Conservation (phyloP, 805 yeast genomes). For the Scheffersomyces lignosus region DNA sequence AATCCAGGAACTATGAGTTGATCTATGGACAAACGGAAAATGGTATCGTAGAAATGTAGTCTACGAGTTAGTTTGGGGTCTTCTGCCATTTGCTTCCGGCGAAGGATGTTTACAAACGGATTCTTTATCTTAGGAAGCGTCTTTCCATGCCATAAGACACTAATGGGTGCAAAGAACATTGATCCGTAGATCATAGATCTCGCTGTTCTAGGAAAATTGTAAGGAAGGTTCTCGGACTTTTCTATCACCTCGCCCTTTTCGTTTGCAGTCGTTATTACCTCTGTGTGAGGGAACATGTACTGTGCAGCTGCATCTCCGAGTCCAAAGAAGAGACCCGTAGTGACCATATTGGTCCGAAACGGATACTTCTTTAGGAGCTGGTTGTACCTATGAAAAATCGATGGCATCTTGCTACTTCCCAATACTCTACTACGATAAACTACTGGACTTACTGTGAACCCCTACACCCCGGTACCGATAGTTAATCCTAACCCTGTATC, state of each 20-base stretch:
- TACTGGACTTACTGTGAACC: no score
- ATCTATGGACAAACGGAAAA: conserved; percentile 33
- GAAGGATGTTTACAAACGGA: conserved; percentile 29
- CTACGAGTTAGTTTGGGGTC: conserved; percentile 5
- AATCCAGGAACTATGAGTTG: conserved; percentile 38
- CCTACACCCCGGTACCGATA: no score
- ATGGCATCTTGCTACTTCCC: not conserved
- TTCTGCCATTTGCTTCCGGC: conserved; percentile 8
- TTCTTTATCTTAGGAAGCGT: conserved; percentile 35
- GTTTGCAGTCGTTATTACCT: conserved; percentile 4
- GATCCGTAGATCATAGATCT: conserved; percentile 41
- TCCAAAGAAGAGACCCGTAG: conserved; percentile 51
- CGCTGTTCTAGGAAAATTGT: conserved; percentile 28
- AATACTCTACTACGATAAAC: no score
- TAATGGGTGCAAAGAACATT: conserved; percentile 38
- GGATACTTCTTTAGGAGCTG: conserved; percentile 44
- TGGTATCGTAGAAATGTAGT: conserved; percentile 19
- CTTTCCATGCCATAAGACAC: conserved; percentile 39
- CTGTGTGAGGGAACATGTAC: conserved; percentile 33
- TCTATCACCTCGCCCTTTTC: conserved; percentile 16
- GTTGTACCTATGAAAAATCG: conserved; percentile 17
- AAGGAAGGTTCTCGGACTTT: conserved; percentile 15
- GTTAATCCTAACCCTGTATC: no score
- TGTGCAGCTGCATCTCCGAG: conserved; percentile 45
- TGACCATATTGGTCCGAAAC: conserved; percentile 51